Conservation (phyloP, 306 rosid genomes). For the Herpetospermum pedunculosum region DNA sequence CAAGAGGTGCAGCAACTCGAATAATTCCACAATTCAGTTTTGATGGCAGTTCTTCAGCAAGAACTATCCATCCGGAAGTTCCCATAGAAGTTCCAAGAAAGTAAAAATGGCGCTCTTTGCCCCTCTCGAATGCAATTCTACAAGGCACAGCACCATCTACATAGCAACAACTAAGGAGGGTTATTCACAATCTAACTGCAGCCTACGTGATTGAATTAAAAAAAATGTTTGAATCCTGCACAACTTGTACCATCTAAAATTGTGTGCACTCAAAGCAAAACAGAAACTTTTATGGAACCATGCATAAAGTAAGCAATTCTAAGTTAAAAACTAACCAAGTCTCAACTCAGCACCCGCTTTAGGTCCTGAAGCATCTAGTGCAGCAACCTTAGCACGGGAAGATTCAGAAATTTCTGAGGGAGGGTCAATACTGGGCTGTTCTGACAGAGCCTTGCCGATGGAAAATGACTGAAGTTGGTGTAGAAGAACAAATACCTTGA, state of each 20-base stretch:
- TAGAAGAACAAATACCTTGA: slow-evolving; percentile 71
- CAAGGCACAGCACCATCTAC: slow-evolving; percentile 79
- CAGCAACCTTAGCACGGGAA: slow-evolving; percentile 46
- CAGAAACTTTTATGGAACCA: background rate
- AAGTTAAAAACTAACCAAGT: slow-evolving; percentile 49
- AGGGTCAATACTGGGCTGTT: slow-evolving; percentile 58
- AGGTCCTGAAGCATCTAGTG: slow-evolving; percentile 51
- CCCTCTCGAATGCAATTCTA: slow-evolving; percentile 86
- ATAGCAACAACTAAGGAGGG: slow-evolving; percentile 14
- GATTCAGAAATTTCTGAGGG: slow-evolving; percentile 31
- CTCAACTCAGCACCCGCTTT: slow-evolving; percentile 63
- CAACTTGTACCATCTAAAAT: background rate
- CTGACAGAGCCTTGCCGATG: slow-evolving; percentile 64
- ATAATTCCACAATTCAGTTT: slow-evolving; percentile 54
- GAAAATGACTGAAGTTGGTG: slow-evolving; percentile 82
- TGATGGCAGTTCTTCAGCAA: slow-evolving; percentile 70
- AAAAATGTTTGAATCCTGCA: background rate
- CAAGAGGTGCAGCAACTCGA: slow-evolving; percentile 74
- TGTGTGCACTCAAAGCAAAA: background rate
- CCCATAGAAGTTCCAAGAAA: slow-evolving; percentile 61
- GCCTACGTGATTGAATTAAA: background rate
- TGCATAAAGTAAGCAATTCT: slow-evolving; percentile 4
- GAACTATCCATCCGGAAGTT: slow-evolving; percentile 67
- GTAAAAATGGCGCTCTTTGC: slow-evolving; percentile 63
- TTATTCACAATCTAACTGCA: slow-evolving; percentile 4